Conservation (phyloP, 768 basidiomycete genomes). For the Coprinellus micaceus region DNA sequence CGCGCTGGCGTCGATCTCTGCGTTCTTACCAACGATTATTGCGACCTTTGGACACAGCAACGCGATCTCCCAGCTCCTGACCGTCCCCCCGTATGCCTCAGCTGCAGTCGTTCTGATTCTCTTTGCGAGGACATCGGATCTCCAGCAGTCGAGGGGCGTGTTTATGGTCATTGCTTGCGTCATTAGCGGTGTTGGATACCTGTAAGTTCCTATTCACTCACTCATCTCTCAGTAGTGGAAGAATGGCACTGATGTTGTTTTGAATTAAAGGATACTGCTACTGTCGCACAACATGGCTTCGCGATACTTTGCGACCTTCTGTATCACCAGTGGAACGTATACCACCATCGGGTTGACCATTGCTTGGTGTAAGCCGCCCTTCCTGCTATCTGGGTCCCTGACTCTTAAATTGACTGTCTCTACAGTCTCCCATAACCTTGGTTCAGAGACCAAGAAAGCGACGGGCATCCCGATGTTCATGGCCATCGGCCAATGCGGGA, state of each 20-base stretch:
- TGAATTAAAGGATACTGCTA: too few relatives aligned
- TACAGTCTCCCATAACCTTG: constrained; percentile 70
- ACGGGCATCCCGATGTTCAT: constrained; percentile 76
- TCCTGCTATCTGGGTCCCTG: background rate
- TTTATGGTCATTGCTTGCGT: constrained; percentile 42
- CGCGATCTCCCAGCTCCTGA: constrained; percentile 66
- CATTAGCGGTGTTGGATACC: constrained; percentile 57
- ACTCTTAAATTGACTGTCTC: constrained; percentile 1
- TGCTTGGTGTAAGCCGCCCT: constrained; percentile 62
- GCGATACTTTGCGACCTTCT: constrained; percentile 78
- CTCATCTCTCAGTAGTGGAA: background rate
- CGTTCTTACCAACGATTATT: constrained; percentile 82
- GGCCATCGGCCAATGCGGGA: constrained; percentile 77
- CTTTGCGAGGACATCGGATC: constrained; percentile 62
- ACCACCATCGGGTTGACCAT: constrained; percentile 70
- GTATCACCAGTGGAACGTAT: constrained; percentile 74
- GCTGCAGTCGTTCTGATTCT: constrained; percentile 59
- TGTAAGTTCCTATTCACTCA: constrained; percentile 38
- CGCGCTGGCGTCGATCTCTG: constrained; percentile 74
- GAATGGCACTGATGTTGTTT: background rate
- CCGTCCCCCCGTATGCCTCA: constrained; percentile 79
- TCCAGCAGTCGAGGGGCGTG: constrained; percentile 54
- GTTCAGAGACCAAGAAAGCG: constrained; percentile 74
- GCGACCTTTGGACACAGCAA: constrained; percentile 66
- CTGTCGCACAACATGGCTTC: constrained; percentile 53